phyloP scores from a whole-genome alignment of 1,284 basidiomycete species.

The Rugiboletus extremiorientalis region DNA sequence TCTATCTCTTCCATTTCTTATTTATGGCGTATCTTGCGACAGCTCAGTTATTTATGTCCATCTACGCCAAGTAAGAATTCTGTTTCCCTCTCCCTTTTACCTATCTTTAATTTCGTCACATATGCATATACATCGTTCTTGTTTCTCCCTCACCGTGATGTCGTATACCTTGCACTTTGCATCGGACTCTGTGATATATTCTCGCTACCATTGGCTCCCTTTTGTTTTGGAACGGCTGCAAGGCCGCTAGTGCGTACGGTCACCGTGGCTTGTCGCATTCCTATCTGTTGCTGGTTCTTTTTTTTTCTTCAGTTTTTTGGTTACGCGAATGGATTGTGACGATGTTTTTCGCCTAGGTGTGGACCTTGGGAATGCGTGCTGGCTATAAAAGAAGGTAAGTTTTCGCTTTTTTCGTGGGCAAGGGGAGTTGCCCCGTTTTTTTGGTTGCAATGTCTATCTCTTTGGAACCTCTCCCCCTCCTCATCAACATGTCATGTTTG shows the following conservation, averaged over 20 bases:
- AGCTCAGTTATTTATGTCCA: slow-evolving; percentile 32
- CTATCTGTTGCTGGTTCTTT: slow-evolving; percentile 2
- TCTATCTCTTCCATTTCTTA: slow-evolving; percentile 18
- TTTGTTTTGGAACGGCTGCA: slow-evolving; percentile 21
- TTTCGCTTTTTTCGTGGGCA: not conserved
- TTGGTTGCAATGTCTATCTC: too few species aligned
- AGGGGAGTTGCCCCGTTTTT: not conserved
- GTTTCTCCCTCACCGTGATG: not conserved
- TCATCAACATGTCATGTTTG: too few species aligned
- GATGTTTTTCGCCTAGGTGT: not conserved
- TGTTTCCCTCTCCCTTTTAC: too few species aligned
- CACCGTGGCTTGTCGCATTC: slow-evolving; percentile 18
- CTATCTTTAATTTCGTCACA: not conserved
- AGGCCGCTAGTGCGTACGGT: slow-evolving; percentile 26
- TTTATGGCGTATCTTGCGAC: slow-evolving; percentile 36
- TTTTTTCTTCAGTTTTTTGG: slow-evolving; percentile 9
- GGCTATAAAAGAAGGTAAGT: not conserved
- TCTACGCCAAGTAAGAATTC: slow-evolving; percentile 27
- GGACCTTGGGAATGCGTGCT: not conserved
- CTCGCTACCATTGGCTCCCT: not conserved
- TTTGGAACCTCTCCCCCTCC: too few species aligned
- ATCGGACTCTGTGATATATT: slow-evolving; percentile 19
- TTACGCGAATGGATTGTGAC: slow-evolving; percentile 16
- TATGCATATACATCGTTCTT: slow-evolving; percentile 10
- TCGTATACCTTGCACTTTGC: slow-evolving; percentile 5